These are phyloP conservation scores for Trypanosoma scelopori DNA, from an alignment of 208 protist species.

Conservation along the genomic window DNA sequence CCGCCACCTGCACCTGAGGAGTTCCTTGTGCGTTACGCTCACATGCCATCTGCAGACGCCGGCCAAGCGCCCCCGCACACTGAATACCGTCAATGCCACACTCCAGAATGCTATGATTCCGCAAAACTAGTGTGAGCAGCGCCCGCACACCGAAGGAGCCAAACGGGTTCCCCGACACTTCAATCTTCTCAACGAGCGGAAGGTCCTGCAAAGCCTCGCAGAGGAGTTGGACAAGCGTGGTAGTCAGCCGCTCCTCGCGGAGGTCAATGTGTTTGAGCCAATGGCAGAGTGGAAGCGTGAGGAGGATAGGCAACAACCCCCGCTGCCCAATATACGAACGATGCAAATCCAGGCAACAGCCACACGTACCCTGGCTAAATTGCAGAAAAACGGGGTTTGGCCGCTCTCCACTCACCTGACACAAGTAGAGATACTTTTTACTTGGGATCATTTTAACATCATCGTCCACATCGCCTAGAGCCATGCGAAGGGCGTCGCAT, in stretches of 20 bases:
- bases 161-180: conserved; percentile 68
- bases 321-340: conserved; percentile 40
- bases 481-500: conserved; percentile 15
- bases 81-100: conserved; percentile 39
- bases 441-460: conserved; percentile 17
- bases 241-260: conserved; percentile 40
- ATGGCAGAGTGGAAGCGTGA: conserved; percentile 42
- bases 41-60: conserved; percentile 38
- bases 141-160: conserved; percentile 48
- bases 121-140: conserved; percentile 38
- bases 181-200: conserved; percentile 30
- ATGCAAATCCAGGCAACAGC: conserved; percentile 24
- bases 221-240: conserved; percentile 40
- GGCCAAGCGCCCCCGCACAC: conserved; percentile 31
- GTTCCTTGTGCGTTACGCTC: conserved; percentile 20
- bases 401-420: conserved; percentile 21
- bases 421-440: conserved; percentile 31
- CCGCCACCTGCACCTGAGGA: background rate
- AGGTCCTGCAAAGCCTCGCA: conserved; percentile 32
- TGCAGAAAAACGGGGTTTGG: conserved; percentile 21
- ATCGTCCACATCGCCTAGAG: conserved; percentile 17
- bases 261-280: conserved; percentile 45
- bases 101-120: conserved; percentile 29
- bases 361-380: conserved; percentile 13
- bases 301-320: conserved; percentile 38